Base-by-base conservation (phyloP, 768 basidiomycete genomes). In the Lactarius sanguifluus region DNA sequence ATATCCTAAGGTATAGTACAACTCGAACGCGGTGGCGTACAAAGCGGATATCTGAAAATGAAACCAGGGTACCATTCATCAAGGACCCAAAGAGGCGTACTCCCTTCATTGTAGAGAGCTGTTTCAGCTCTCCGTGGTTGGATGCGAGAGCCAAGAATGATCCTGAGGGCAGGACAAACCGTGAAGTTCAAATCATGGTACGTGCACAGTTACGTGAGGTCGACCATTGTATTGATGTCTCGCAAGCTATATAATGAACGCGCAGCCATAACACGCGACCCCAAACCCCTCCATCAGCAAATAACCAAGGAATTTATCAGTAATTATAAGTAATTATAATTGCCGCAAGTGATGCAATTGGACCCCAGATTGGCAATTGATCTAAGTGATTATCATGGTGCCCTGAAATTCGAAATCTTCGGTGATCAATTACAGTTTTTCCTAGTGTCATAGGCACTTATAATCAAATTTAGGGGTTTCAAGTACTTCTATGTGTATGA, bases 81-180 rank as follows among this genome's bases (percentile, higher is more conserved):
- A 66, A 75, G 7, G 83, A 88, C 30, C 76, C 79, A 0, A 74
- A 79, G 5, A 71, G 79, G 47, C 88, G 82, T 71, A 80, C 86
- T 7, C 78, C 81, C 0, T 75, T 84, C 1, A 72, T 85, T 1
- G 73, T 87, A 36, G 78, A 82, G 1, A 86, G 88, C 82, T 66
- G 91, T 3, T 91, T 83, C 71, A 84, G 89, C 0, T 20, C 64
- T 1, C 64, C 74, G n/a, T 94, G 91, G 90, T 77, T 93, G 2
- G 79, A 82, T 15, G 75, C 80, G 28, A 77, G 78, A 47, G 84
- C 83, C 2, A 79, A 82, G 50, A 77, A 79, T 32, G 88, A 91
- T 67, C 73, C 79, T 0, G 70, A 81, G 54, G 85, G 84, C 7
- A 82, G 85, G 57, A 91, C 87, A 10, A 92, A 93, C 71, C 76